Evolutionary conservation across 208 protist species (phyloP).

Genomic region (Histomonas meleagridis): DNA sequence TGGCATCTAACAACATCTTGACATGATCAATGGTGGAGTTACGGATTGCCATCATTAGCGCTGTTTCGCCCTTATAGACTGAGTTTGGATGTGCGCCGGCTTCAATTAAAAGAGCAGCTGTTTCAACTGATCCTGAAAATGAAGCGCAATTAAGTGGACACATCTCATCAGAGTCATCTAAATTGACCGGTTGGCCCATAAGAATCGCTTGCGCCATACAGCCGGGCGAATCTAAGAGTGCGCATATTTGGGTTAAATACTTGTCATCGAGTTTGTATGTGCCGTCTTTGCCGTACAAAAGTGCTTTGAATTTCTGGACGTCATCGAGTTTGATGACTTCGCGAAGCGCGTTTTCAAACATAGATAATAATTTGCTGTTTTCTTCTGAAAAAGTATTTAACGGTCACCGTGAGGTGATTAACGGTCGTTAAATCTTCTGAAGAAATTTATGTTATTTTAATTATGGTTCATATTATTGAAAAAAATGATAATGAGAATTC

Average conservation of each 20-base stretch:
- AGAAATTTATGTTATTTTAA: too few relatives aligned
- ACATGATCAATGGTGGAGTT: constrained; percentile 13
- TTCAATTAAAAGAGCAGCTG: constrained; percentile 19
- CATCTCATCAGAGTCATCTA: background rate
- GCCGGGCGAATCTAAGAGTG: background rate
- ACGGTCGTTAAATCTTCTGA: too few relatives aligned
- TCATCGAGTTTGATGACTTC: background rate
- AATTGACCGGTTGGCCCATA: background rate
- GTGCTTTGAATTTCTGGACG: background rate
- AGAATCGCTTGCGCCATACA: background rate
- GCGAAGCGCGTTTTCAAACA: background rate
- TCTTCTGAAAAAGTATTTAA: too few relatives aligned
- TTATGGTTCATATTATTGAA: too few relatives aligned
- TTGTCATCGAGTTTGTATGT: background rate
- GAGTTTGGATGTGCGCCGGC: constrained; percentile 7
- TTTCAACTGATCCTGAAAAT: background rate
- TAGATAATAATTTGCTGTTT: too few relatives aligned
- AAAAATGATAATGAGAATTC: too few relatives aligned
- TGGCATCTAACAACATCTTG: background rate
- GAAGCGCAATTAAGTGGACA: background rate
- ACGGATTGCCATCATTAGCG: background rate
- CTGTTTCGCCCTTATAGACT: background rate
- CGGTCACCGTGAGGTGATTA: too few relatives aligned
- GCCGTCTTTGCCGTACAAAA: background rate
- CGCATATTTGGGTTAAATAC: constrained; percentile 12